Base-by-base conservation (phyloP, 2,329 filamentous ascomycete genomes). In the Alternaria hordeiaustralica region DNA sequence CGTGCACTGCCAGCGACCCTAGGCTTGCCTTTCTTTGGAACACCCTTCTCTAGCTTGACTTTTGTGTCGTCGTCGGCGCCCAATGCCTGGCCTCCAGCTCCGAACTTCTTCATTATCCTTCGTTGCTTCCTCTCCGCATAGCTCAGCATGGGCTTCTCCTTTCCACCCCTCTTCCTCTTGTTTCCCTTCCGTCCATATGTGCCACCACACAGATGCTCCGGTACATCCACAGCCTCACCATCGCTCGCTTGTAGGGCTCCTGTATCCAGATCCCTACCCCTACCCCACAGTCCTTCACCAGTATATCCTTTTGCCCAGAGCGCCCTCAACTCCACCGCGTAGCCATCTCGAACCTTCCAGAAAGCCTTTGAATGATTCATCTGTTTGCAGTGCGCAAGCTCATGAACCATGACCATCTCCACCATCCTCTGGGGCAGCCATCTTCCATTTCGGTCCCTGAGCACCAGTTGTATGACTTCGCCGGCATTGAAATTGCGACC, bases 391-490 rank as follows among this genome's bases (percentile, higher is more conserved):
- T 96, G 93, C 4, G 93, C 93, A 28, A 96, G 83, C 74, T 96
- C 92, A 77, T 97, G 93, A 88, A 96, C 94, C 93, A 97, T 96
- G 69, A 96, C 92, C 92, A 96, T 95, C 80, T 96, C 92, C 15
- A 97, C 92, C 74, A 94, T 93, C 65, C 88, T 85, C 75, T 96
- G 94, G 0, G 92, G 91, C 21, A 97, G 83, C 93, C 93, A 97
- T 62, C 78, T 70, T 8, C 84, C 84, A 83, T 86, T 83, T 0
- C 85, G 86, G 0, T 91, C 88, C 71, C 90, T 90, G 25, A 97
- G 86, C 1, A 97, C 93, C 1, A 97, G 86, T 80, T 97, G 93
- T 55, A 97, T 88, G 36, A 95, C 90, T 77, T 96, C 93, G 33
- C 93, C 94, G 8, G 90, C 91, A 71, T 97, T 97, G 84, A 97